These are phyloP conservation scores for Onygenales sp. DNA, from an alignment of 2,329 filamentous ascomycete genomes.

Conservation along the genomic window DNA sequence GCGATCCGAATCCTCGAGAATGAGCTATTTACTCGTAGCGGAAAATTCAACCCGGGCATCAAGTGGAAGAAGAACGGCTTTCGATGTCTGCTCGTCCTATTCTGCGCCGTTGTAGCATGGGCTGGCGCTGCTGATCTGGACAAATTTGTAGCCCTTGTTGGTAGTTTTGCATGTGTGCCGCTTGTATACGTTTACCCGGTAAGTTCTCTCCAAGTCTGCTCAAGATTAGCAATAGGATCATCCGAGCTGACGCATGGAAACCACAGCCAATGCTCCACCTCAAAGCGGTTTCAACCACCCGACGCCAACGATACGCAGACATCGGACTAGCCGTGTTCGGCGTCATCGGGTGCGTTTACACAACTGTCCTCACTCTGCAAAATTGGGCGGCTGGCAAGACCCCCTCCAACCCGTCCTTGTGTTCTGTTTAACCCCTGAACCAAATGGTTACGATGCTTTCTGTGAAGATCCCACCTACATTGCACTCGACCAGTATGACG, in stretches of 20 bases:
- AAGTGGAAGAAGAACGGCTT: slow-evolving; percentile 99
- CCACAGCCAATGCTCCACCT: slow-evolving; percentile 82
- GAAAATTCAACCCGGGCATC: slow-evolving; percentile 96
- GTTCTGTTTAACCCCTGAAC: background rate
- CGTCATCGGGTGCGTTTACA: slow-evolving; percentile 80
- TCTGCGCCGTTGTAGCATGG: slow-evolving; percentile 85
- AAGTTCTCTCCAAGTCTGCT: slow-evolving; percentile 35
- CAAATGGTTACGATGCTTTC: background rate
- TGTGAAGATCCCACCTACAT: background rate
- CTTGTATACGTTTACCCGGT: slow-evolving; percentile 97
- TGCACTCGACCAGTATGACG: background rate
- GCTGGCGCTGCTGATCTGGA: slow-evolving; percentile 85
- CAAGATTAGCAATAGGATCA: background rate
- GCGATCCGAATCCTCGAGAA: slow-evolving; percentile 96
- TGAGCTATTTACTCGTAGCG: slow-evolving; percentile 82
- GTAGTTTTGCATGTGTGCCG: slow-evolving; percentile 95
- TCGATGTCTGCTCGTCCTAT: slow-evolving; percentile 81
- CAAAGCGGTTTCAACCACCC: slow-evolving; percentile 63
- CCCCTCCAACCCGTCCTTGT: slow-evolving; percentile 17
- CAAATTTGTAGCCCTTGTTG: slow-evolving; percentile 93
- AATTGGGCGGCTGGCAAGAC: slow-evolving; percentile 62
- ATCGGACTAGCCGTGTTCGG: slow-evolving; percentile 73
- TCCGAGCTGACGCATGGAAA: background rate
- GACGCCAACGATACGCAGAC: slow-evolving; percentile 60
- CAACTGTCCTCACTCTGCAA: slow-evolving; percentile 72